A percentile compares a stretch with the other conserved stretches of the same genome.
Evolutionary conservation across 306 rosid species (phyloP).

Genomic region (barrel medic (Medicago truncatula)): MtrunA17r5.0-ANR NC_053045.1:36322001-36322500

Average conservation of each 20-base stretch:
- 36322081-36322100: constrained; percentile 82
- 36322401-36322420: background rate
- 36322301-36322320: constrained; percentile 3
- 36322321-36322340: constrained; percentile 21
- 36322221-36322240: constrained; percentile 1
- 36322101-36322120: constrained; percentile 86
- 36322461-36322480: constrained; percentile 42
- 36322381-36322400: constrained; percentile 8
- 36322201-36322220: constrained; percentile 6
- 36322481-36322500: constrained; percentile 75
- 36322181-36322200: background rate
- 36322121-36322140: background rate
- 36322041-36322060: constrained; percentile 91
- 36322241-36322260: constrained; percentile 20
- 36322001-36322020: constrained; percentile 84
- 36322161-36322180: constrained; percentile 21
- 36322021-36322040: constrained; percentile 85
- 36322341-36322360: constrained; percentile 6
- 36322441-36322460: constrained; percentile 15
- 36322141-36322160: constrained; percentile 22
- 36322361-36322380: background rate
- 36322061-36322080: constrained; percentile 84
- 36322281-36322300: constrained; percentile 22
- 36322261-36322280: constrained; percentile 20
- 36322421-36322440: constrained; percentile 16